phyloP scores from a whole-genome alignment of 2,329 filamentous ascomycete species.

The Aspergillus piperis region DNA sequence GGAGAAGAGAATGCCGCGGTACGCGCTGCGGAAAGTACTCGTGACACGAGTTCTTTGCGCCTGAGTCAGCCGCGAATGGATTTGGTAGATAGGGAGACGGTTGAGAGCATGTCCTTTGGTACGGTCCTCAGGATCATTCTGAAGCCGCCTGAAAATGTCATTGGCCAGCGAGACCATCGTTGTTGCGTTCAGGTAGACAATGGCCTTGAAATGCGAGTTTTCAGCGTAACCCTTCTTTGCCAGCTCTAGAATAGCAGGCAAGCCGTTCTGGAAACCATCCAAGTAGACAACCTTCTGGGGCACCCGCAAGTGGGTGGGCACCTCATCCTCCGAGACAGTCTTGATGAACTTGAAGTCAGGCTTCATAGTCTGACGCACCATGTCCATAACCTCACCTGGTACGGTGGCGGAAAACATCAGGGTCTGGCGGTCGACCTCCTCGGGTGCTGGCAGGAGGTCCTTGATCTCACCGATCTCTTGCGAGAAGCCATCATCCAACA shows the following conservation, averaged over 20 bases:
- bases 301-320: conserved; percentile 79
- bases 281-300: conserved; percentile 75
- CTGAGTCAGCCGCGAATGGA: conserved; percentile 81
- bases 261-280: conserved; percentile 70
- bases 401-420: conserved; percentile 96
- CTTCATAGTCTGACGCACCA: conserved; percentile 79
- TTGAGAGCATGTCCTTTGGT: conserved; percentile 34
- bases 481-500: conserved; percentile 69
- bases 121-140: conserved; percentile 32
- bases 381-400: conserved; percentile 74
- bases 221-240: conserved; percentile 48
- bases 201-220: conserved; percentile 82
- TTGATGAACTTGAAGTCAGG: conserved; percentile 84
- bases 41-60: conserved; percentile 64
- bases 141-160: conserved; percentile 58
- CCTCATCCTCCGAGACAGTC: conserved; percentile 80
- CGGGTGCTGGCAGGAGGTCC: conserved; percentile 61
- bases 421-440: conserved; percentile 74
- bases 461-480: conserved; percentile 65
- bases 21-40: conserved; percentile 67
- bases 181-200: conserved; percentile 85
- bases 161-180: conserved; percentile 67
- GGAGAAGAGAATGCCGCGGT: conserved; percentile 68
- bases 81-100: conserved; percentile 53
- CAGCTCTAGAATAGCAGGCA: conserved; percentile 77